A percentile compares a stretch with the other conserved stretches of the same genome.
phyloP scores from a whole-genome alignment of 2,329 filamentous ascomycete genomes.

The Pseudovirgaria hyperparasitica region DNA sequence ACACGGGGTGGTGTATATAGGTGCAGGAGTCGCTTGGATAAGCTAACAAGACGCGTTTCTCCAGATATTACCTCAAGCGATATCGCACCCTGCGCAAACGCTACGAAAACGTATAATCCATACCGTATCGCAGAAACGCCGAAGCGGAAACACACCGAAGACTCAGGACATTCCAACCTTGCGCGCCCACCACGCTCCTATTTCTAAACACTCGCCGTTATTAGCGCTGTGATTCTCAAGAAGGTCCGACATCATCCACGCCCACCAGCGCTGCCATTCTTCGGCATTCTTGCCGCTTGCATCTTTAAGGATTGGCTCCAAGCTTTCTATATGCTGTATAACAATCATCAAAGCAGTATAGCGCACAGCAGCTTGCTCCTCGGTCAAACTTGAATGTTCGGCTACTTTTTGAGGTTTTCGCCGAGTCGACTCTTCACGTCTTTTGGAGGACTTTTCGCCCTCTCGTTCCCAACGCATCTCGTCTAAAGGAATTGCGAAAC shows the following conservation, averaged over 20 bases:
- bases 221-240: constrained; percentile 65
- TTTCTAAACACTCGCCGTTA: constrained; percentile 71
- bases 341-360: constrained; percentile 71
- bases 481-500: constrained; percentile 75
- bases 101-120: constrained; percentile 42
- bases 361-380: constrained; percentile 60
- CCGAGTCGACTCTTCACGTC: constrained; percentile 39
- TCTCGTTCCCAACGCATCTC: constrained; percentile 82
- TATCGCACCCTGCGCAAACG: constrained; percentile 76
- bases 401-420: constrained; percentile 19
- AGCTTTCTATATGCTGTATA: constrained; percentile 69
- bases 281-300: constrained; percentile 77
- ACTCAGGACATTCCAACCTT: constrained; percentile 32
- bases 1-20: constrained; percentile 2
- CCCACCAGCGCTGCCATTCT: constrained; percentile 85
- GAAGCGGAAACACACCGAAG: constrained; percentile 13
- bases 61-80: constrained; percentile 80
- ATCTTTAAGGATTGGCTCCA: constrained; percentile 73
- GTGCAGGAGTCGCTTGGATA: too few relatives aligned
- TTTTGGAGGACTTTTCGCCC: constrained; percentile 31
- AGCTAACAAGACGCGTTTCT: constrained; percentile 5
- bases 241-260: constrained; percentile 74
- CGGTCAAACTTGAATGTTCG: constrained; percentile 41
- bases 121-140: constrained; percentile 12
- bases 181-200: constrained; percentile 52